phyloP scores from a whole-genome alignment of 1,284 basidiomycete species.

The Cutaneotrichosporon cutaneum region DNA sequence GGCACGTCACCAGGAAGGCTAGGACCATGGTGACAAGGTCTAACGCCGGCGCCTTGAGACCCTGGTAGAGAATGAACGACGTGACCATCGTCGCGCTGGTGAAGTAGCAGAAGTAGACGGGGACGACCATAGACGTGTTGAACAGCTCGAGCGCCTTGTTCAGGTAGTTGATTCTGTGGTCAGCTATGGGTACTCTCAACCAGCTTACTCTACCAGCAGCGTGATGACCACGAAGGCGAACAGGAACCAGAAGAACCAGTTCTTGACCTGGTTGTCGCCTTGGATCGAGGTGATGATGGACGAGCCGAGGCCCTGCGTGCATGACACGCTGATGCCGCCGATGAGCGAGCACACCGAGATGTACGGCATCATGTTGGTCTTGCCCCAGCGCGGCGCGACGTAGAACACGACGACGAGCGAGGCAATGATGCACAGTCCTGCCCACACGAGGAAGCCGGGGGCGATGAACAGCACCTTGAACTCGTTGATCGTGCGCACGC shows the following conservation, averaged over 20 bases:
- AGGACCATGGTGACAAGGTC: slow-evolving; percentile 84
- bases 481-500: slow-evolving; percentile 72
- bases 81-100: slow-evolving; percentile 87
- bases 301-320: slow-evolving; percentile 88
- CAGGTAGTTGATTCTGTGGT: slow-evolving; percentile 79
- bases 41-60: slow-evolving; percentile 70
- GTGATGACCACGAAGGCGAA: slow-evolving; percentile 82
- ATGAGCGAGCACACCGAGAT: slow-evolving; percentile 93
- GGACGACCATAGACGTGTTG: slow-evolving; percentile 81
- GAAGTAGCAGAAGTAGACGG: slow-evolving; percentile 65
- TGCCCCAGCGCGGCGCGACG: slow-evolving; percentile 67
- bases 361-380: slow-evolving; percentile 93
- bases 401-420: slow-evolving; percentile 44
- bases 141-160: slow-evolving; percentile 95
- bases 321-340: slow-evolving; percentile 92
- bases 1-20: slow-evolving; percentile 68
- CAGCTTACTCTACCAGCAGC: slow-evolving; percentile 51
- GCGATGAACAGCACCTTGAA: slow-evolving; percentile 83
- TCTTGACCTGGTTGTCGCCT: slow-evolving; percentile 53
- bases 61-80: slow-evolving; percentile 85
- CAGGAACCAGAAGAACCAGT: slow-evolving; percentile 83
- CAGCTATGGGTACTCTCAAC: not conserved
- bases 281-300: slow-evolving; percentile 80
- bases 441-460: slow-evolving; percentile 82
- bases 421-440: slow-evolving; percentile 36